Evolutionary conservation across 148 eudicot species (phyloP).

Genomic region (Silene latifolia): DNA sequence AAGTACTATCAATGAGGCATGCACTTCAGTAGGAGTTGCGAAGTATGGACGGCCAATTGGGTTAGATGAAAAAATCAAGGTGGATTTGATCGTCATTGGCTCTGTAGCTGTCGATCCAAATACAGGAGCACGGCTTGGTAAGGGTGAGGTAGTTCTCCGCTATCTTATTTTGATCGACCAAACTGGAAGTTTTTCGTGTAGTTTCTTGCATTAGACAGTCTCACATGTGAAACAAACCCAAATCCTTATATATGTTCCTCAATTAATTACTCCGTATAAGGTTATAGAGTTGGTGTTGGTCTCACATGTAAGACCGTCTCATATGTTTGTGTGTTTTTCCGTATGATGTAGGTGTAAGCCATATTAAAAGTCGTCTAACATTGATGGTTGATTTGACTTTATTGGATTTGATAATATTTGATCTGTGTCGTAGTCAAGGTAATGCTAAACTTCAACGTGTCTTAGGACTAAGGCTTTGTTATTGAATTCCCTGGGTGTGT

Average conservation of each 20-base stretch:
- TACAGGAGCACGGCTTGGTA: slow-evolving; percentile 94
- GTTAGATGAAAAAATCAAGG: slow-evolving; percentile 83
- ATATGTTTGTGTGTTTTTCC: neutral
- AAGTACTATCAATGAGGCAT: slow-evolving; percentile 70
- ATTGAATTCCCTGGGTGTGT: too few relatives aligned
- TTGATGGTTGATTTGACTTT: neutral
- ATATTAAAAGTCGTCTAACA: neutral
- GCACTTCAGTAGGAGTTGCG: slow-evolving; percentile 89
- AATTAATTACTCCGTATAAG: neutral
- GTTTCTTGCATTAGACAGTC: neutral
- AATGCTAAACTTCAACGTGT: too few relatives aligned
- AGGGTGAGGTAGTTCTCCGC: slow-evolving; percentile 77
- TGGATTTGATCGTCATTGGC: slow-evolving; percentile 82
- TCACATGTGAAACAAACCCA: neutral
- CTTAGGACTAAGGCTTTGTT: too few relatives aligned
- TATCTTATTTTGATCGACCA: neutral
- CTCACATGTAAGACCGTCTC: neutral
- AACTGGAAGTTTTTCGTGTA: neutral
- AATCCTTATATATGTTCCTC: neutral
- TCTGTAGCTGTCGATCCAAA: slow-evolving; percentile 91
- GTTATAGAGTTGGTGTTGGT: neutral
- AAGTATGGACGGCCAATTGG: slow-evolving; percentile 89
- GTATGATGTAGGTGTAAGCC: neutral
- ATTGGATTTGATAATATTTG: neutral
- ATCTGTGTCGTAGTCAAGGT: neutral